phyloP scores from a whole-genome alignment of 495 filamentous ascomycete genomes.

The Penicillium waksmanii region DNA sequence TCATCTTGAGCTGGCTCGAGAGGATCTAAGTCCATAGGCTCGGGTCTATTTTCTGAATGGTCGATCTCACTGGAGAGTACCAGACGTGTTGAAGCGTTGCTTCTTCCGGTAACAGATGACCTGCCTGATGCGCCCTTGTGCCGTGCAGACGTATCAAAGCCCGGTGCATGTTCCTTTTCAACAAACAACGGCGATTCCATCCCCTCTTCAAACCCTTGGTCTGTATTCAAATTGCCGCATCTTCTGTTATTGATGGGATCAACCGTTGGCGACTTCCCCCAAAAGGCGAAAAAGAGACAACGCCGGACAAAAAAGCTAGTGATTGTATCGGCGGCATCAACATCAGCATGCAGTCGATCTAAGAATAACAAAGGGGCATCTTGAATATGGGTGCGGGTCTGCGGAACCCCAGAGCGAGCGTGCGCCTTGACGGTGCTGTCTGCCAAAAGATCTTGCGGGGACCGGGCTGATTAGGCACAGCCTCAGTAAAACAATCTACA shows the following conservation, averaged over 20 bases:
- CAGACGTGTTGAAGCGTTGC: neutral
- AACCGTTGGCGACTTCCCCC: neutral
- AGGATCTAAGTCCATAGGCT: neutral
- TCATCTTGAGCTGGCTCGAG: neutral
- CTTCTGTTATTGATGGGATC: no score
- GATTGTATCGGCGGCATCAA: slow-evolving; percentile 22
- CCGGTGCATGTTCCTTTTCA: neutral
- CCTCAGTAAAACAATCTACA: slow-evolving; percentile 33
- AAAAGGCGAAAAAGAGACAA: slow-evolving; percentile 32
- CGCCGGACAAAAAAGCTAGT: slow-evolving; percentile 36
- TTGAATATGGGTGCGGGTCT: slow-evolving; percentile 19
- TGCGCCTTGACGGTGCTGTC: slow-evolving; percentile 17
- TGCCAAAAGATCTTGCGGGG: slow-evolving; percentile 9
- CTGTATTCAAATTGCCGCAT: no score
- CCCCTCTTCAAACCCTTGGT: no score
- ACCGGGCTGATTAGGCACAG: slow-evolving; percentile 16
- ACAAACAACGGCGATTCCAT: neutral
- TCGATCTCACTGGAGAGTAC: neutral
- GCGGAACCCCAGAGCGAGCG: slow-evolving; percentile 25
- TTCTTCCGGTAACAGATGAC: no score
- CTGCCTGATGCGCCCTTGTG: neutral
- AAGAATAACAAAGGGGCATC: slow-evolving; percentile 34
- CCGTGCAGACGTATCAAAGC: neutral
- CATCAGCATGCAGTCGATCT: slow-evolving; percentile 28
- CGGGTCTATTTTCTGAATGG: neutral